Base-by-base conservation (phyloP, 1,284 basidiomycete species). In the Anthracocystis panici-leucophaei region DNA sequence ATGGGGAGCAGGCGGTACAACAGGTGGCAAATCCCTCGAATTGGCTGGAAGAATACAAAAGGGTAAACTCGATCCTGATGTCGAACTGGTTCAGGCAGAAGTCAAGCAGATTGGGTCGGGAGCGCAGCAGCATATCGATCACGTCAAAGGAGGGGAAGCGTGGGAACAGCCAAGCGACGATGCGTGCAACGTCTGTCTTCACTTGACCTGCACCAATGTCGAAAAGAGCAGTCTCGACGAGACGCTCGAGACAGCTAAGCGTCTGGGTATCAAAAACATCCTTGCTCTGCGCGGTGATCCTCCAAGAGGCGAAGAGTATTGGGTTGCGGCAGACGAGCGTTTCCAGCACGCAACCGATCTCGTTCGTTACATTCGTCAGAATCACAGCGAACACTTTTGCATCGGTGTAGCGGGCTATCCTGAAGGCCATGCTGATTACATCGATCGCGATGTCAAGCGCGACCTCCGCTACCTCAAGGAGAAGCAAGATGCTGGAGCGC, bases 1-100 rank as follows among this genome's bases (percentile, higher is more conserved):
- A 79, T 97, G 95, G 95, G 95, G 95, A 53, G 94, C 95, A 0
- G 94, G 95, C n/a, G 95, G 97, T 0, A 91, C 91, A 8, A 99
- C 97, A 0, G 93, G 91, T 71, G 92, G 95, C 35, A 89, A 92
- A 52, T 94, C 91, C 81, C 88, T 99, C 53, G 94, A 96, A 79
- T 89, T 99, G 12, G 86, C 85, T 3, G 77, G 64, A 12, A 75
- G 82, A 8, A 78, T 84, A 41, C 81, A 84, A 45, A 77, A 68
- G 40, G 83, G 83, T 38, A 54, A 68, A 5, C 58, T 82, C 6
- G 77, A 82, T 41, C 74, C 77, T 0, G 56, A 57, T 4, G 60
- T 62, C 27, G 53, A 71, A 9, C 57, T 67, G 10, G 57, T 65
- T 1, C 57, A 54, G 25, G 31, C 31, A 12, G 48, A 67, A 27